Base-by-base conservation (phyloP, 1,139 yeast species). In the Hyphopichia burtonii region DNA sequence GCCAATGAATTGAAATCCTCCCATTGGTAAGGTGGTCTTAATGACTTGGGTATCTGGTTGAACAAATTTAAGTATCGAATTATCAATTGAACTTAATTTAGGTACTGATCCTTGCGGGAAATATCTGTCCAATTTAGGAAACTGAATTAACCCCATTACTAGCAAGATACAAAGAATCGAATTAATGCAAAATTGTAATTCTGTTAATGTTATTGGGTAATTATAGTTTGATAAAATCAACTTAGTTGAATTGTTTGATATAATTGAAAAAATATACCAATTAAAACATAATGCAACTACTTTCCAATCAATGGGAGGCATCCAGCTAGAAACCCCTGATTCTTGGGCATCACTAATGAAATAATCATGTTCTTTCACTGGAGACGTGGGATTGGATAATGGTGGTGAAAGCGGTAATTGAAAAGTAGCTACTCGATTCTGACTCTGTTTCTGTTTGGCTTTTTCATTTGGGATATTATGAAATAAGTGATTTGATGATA, bases 1-100 rank as follows among this genome's bases (percentile, higher is more conserved):
- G 16, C 98, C 98, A 25, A 83, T 70, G 49, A 91, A 86, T 66
- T 91, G 98, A 65, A 91, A 91, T 44, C 83, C 68, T 3, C 97
- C 98, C 96, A 91, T 87, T 18, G 97, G 97, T 23, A 88, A 76
- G 0, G 95, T 87, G 28, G 93, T 81, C 42, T 70, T 59, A 17
- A 89, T 58, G 33, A 87, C 72, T 40, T 78, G 73, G 35, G 54
- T 47, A 3, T 81, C 72, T 9, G 94, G 87, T 11, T 68, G 75
- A 33, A 79, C 46, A 58, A 80, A 68, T 51, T 65, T 47, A 55
- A 63, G 33, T 17, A 53, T 30, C 30, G 55, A 53, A 14, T 34
- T 20, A 10, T 33, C 35, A 19, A 58, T 43, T 15, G 51, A 43
- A 8, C 38, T 12, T 18, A 42, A 19, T 25, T 53, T 48, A 2